phyloP scores from a whole-genome alignment of 306 rosid genomes.

The Fagus crenata region DNA sequence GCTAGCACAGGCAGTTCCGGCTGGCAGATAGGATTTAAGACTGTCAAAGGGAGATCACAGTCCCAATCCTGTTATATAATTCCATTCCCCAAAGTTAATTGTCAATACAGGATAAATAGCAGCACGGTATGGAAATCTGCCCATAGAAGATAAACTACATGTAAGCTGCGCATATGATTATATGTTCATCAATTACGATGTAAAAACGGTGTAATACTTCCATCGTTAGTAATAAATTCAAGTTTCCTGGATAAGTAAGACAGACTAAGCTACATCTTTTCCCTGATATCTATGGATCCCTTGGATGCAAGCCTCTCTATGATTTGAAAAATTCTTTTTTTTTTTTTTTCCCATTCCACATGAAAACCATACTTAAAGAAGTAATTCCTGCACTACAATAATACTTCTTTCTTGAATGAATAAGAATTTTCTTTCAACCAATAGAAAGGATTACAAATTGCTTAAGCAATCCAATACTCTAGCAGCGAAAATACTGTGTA shows the following conservation, averaged over 20 bases:
- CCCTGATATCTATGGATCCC: too few relatives aligned
- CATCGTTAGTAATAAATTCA: neutral
- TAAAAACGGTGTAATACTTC: constrained; percentile 12
- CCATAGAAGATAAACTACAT: neutral
- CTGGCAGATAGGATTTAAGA: constrained; percentile 16
- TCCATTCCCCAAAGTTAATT: neutral
- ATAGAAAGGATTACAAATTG: too few relatives aligned
- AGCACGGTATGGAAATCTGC: neutral
- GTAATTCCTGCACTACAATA: too few relatives aligned
- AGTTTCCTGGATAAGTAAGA: neutral
- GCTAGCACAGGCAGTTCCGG: neutral
- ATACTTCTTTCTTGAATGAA: too few relatives aligned
- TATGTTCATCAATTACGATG: neutral
- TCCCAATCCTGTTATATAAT: neutral
- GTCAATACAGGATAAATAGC: neutral
- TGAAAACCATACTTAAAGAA: too few relatives aligned
- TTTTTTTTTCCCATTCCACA: too few relatives aligned
- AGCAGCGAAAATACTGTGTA: too few relatives aligned
- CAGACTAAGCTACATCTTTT: neutral
- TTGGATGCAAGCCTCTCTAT: too few relatives aligned
- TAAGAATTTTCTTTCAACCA: too few relatives aligned
- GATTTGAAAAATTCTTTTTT: too few relatives aligned
- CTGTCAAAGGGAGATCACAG: neutral
- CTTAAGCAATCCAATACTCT: too few relatives aligned
- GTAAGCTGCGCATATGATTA: neutral